Percentiles rank a stretch among this genome's conserved stretches.
Evolutionary conservation across 192 early-diverging fungal species (phyloP).

Genomic region (Lobosporangium transversale): DNA sequence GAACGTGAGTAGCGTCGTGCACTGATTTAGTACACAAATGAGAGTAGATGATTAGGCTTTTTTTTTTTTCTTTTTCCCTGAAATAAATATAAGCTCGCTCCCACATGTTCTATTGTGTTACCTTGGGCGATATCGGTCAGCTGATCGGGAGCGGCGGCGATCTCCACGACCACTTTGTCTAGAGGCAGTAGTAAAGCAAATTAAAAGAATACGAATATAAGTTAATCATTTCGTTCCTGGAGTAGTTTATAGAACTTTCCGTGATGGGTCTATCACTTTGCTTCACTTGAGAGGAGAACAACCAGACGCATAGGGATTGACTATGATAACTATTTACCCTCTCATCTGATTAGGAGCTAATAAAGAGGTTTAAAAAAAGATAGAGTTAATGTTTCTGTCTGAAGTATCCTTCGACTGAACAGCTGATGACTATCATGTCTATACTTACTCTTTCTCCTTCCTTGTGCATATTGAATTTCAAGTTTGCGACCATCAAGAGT

Average conservation of each 20-base stretch:
- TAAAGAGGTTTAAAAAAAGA: neutral
- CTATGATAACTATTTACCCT: slow-evolving; percentile 28
- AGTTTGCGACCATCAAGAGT: slow-evolving; percentile 43
- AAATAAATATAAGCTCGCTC: too few relatives aligned
- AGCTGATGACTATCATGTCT: neutral
- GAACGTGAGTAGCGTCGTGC: slow-evolving; percentile 40
- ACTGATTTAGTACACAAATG: neutral
- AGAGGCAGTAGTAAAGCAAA: neutral
- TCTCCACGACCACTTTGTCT: slow-evolving; percentile 21
- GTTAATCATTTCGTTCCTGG: too few relatives aligned
- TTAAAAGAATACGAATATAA: too few relatives aligned
- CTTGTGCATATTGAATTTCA: slow-evolving; percentile 40
- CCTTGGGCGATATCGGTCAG: slow-evolving; percentile 50
- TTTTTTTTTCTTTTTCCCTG: too few relatives aligned
- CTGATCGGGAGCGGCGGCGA: slow-evolving; percentile 43
- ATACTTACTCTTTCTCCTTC: slow-evolving; percentile 49
- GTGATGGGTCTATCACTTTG: too few relatives aligned
- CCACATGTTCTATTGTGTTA: too few relatives aligned
- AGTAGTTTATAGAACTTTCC: too few relatives aligned
- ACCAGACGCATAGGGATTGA: too few relatives aligned
- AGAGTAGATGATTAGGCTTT: too few relatives aligned
- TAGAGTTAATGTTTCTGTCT: neutral
- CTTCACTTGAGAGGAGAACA: too few relatives aligned
- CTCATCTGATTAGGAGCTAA: slow-evolving; percentile 50
- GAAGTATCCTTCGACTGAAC: neutral